Percentiles rank a stretch among this genome's conserved stretches.
Evolutionary conservation across 1,284 basidiomycete species (phyloP).

Genomic region (Ganoderma leucocontextum): DNA sequence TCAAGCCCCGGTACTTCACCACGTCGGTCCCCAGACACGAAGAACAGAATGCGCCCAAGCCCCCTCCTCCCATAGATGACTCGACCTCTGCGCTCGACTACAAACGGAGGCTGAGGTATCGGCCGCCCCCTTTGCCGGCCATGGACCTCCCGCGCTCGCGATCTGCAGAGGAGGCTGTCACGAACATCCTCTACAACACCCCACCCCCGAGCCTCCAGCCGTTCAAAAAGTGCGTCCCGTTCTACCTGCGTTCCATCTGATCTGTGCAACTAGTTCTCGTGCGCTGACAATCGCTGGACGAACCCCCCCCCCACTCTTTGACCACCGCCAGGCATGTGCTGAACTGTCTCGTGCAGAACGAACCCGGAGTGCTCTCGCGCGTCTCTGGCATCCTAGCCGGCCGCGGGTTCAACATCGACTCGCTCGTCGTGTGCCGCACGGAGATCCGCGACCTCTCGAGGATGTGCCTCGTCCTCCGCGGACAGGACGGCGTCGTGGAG

Average conservation of each 20-base stretch:
- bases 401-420: constrained; percentile 99
- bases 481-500: constrained; percentile 98
- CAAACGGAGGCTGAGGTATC: constrained; percentile 77
- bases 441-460: constrained; percentile 97
- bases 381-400: constrained; percentile 98
- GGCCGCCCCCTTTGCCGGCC: constrained; percentile 81
- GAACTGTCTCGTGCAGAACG: constrained; percentile 99
- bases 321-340: constrained; percentile 79
- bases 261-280: neutral
- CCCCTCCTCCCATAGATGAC: constrained; percentile 82
- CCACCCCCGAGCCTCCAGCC: constrained; percentile 93
- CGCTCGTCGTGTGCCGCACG: constrained; percentile 97
- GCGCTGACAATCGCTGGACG: neutral
- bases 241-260: neutral
- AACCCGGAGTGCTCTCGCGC: constrained; percentile 97
- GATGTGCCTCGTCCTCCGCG: constrained; percentile 97
- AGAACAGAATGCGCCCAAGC: constrained; percentile 49
- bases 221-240: constrained; percentile 82
- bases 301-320: neutral
- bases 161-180: constrained; percentile 93
- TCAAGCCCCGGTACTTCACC: constrained; percentile 46
- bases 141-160: constrained; percentile 79
- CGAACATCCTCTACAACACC: constrained; percentile 96
- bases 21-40: constrained; percentile 42
- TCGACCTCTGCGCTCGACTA: constrained; percentile 96